Conservation (phyloP, 73 alveolate species). For the Paramecium primaurelia region DNA sequence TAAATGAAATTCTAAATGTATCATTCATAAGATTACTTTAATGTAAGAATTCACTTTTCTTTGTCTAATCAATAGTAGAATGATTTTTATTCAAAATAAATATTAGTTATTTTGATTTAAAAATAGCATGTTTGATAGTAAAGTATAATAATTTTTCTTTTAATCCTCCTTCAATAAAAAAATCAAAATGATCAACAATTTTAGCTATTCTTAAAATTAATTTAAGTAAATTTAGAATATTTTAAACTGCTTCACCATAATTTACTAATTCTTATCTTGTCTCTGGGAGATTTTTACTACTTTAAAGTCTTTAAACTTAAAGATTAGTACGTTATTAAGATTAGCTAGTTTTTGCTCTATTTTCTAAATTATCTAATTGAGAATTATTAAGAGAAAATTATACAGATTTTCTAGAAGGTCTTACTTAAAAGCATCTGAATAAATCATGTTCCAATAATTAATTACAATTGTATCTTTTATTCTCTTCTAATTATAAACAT, state of each 20-base stretch:
- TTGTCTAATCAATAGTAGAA: neutral
- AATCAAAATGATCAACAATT: constrained; percentile 33
- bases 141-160: constrained; percentile 30
- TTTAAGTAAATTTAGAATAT: neutral
- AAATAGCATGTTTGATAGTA: constrained; percentile 28
- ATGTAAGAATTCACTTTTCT: neutral
- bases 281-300: neutral
- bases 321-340: neutral
- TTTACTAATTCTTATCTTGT: neutral
- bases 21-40: neutral
- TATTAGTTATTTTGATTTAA: neutral
- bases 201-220: constrained; percentile 24
- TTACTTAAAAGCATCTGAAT: neutral
- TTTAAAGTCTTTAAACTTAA: neutral
- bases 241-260: neutral
- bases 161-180: neutral
- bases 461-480: neutral
- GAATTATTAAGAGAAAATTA: neutral
- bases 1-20: neutral
- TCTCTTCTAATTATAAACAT: constrained; percentile 30
- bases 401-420: neutral
- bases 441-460: neutral
- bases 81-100: neutral
- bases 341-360: neutral
- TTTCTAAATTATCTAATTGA: neutral